Percentiles rank a stretch among this genome's conserved stretches.
Conservation (phyloP, 495 filamentous ascomycete genomes). For the Penicillium coprophilum region DNA sequence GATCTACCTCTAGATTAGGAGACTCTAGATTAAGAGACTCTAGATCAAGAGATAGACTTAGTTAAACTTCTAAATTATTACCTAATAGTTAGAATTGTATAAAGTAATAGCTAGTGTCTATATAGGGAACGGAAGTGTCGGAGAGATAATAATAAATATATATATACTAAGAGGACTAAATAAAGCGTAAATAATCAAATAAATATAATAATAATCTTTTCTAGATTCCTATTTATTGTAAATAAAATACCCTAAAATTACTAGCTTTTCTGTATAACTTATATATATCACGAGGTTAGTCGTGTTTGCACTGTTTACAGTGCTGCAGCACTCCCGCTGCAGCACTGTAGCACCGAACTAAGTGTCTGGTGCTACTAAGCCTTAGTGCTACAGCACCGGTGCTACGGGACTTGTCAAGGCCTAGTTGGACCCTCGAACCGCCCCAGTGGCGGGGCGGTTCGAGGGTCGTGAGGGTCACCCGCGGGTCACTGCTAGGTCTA, state of each 20-base stretch:
- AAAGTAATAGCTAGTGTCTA: not conserved
- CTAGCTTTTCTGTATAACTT: not conserved
- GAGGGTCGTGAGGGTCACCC: too few relatives aligned
- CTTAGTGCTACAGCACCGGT: not conserved
- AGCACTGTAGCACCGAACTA: not conserved
- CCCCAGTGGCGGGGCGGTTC: too few relatives aligned
- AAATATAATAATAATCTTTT: not conserved
- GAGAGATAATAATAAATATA: not conserved
- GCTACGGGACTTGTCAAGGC: not conserved
- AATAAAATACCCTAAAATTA: not conserved
- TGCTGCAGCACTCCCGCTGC: not conserved
- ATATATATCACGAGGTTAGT: not conserved
- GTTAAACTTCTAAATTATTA: not conserved
- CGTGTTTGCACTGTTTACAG: not conserved
- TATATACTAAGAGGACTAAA: not conserved
- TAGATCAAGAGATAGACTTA: not conserved
- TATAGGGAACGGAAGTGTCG: not conserved
- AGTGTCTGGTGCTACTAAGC: not conserved
- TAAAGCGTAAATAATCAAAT: not conserved
- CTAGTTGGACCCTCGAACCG: too few relatives aligned
- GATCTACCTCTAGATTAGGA: too few relatives aligned
- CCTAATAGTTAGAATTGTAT: not conserved
- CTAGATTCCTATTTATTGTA: not conserved
- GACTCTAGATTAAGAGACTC: not conserved
- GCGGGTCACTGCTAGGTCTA: too few relatives aligned